These are phyloP conservation scores for Aureoboletus auriporus DNA, from an alignment of 768 basidiomycete genomes.

Conservation along the genomic window DNA sequence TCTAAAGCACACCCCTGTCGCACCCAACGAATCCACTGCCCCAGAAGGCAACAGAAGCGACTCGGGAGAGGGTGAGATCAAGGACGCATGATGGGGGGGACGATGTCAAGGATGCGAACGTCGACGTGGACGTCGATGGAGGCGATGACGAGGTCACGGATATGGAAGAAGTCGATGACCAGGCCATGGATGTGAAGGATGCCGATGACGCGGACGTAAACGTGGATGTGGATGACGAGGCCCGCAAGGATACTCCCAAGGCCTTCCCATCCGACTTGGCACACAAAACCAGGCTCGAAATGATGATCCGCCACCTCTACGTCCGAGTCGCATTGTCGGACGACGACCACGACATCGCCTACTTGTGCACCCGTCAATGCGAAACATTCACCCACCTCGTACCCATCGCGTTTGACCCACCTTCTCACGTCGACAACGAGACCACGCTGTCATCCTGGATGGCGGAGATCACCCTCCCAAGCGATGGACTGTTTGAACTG, in stretches of 20 bases:
- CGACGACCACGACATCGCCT: constrained; percentile 1
- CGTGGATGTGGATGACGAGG: neutral
- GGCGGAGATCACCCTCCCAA: neutral
- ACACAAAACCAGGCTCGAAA: neutral
- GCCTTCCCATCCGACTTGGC: neutral
- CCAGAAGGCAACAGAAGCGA: too few species aligned
- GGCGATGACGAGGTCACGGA: neutral
- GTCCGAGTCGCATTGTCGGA: constrained; percentile 4
- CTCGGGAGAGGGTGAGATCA: too few species aligned
- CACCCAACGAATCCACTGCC: too few species aligned
- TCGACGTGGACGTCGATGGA: neutral
- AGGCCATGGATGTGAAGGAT: neutral
- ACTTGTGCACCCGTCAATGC: neutral
- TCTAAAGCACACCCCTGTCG: too few species aligned
- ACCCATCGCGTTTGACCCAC: neutral
- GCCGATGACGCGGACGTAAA: neutral
- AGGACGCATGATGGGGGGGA: too few species aligned
- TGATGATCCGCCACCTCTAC: too few species aligned
- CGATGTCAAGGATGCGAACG: too few species aligned
- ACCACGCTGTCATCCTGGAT: constrained; percentile 4
- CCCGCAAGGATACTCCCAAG: neutral
- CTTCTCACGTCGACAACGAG: neutral
- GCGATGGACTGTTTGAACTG: neutral
- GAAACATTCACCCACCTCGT: constrained; percentile 2
- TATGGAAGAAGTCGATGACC: neutral